Conservation (phyloP, 78 protist genomes). For the Emiliania huxleyi region DNA sequence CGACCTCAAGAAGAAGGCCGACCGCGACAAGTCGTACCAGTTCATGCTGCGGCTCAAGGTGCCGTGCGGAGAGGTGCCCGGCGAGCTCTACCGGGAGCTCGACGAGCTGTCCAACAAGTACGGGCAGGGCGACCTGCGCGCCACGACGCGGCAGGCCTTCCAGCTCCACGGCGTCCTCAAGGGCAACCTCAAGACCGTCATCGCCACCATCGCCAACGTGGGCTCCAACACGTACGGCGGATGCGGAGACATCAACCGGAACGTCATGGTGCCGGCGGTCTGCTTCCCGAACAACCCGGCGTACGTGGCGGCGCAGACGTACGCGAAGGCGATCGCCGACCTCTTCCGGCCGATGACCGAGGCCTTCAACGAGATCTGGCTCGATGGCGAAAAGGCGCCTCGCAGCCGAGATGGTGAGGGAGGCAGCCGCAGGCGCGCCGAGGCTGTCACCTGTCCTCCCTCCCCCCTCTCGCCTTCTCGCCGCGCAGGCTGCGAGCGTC, state of each 20-base stretch:
- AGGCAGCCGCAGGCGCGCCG: too few relatives aligned
- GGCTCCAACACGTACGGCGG: conserved; percentile 67
- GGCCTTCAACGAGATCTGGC: conserved; percentile 28
- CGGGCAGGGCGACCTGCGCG: conserved; percentile 42
- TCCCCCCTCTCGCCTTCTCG: too few relatives aligned
- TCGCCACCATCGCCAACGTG: conserved; percentile 29
- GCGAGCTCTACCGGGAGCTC: not conserved
- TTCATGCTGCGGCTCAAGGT: conserved; percentile 24
- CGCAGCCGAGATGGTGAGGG: too few relatives aligned
- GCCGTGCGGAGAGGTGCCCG: conserved; percentile 29
- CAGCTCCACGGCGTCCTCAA: conserved; percentile 49
- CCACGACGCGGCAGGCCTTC: conserved; percentile 57
- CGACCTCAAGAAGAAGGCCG: not conserved
- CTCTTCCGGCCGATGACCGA: conserved; percentile 22
- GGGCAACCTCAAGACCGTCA: conserved; percentile 39
- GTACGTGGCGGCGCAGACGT: not conserved
- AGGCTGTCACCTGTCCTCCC: too few relatives aligned
- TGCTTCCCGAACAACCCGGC: not conserved
- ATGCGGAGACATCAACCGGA: conserved; percentile 81
- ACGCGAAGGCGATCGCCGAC: not conserved
- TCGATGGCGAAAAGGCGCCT: conserved; percentile 29
- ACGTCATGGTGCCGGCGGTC: conserved; percentile 58
- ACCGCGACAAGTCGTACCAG: not conserved
- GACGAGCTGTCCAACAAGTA: conserved; percentile 17
- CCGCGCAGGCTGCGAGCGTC: too few relatives aligned